Conservation (phyloP, 1,284 basidiomycete species). For the Cerioporus squamosus region DNA sequence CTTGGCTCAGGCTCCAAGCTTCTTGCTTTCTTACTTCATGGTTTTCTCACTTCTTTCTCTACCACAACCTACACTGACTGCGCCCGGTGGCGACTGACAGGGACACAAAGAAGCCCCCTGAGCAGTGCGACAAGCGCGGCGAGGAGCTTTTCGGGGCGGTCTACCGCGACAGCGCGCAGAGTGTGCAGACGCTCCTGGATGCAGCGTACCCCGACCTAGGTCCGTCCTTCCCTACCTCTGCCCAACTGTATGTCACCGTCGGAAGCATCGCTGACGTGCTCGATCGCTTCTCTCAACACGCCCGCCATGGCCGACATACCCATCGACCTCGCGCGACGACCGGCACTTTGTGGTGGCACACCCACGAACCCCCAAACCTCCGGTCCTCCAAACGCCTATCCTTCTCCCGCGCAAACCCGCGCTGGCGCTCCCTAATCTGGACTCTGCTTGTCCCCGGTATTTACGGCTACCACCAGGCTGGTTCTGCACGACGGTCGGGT, state of each 20-base stretch:
- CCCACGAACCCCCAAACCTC: neutral
- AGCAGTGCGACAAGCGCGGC: slow-evolving; percentile 47
- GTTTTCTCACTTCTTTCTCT: no score
- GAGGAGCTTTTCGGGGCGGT: slow-evolving; percentile 46
- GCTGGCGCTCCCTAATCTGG: no score
- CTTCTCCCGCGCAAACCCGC: neutral
- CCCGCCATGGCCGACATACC: no score
- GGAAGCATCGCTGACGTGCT: no score
- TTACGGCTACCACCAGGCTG: slow-evolving; percentile 39
- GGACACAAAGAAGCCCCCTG: slow-evolving; percentile 40
- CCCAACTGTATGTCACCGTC: neutral
- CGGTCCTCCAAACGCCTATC: no score
- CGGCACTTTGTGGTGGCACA: neutral
- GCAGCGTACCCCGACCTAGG: slow-evolving; percentile 63
- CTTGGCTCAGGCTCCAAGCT: neutral
- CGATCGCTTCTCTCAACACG: no score
- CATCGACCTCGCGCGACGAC: no score
- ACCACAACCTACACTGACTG: neutral
- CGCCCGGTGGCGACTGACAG: slow-evolving; percentile 37
- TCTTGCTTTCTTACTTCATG: neutral
- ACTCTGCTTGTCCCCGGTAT: no score
- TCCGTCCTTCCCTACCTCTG: slow-evolving; percentile 25
- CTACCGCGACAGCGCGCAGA: slow-evolving; percentile 54
- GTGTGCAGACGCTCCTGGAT: slow-evolving; percentile 46
- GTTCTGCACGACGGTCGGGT: slow-evolving; percentile 56